Conservation (phyloP, 106 monocot genomes). For the Apostasia ramifera region DNA sequence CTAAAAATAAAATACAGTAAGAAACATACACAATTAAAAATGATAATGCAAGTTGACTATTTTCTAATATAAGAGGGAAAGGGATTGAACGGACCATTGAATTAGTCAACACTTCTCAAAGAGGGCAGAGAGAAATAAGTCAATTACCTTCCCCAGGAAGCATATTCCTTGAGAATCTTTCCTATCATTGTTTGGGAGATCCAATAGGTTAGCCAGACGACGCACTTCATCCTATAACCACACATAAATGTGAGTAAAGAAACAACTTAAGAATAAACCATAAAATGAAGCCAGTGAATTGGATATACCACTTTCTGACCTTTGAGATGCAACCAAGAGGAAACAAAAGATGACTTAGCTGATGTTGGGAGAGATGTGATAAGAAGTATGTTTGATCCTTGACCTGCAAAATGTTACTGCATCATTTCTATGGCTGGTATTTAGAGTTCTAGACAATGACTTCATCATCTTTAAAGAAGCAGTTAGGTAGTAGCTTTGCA, state of each 20-base stretch:
- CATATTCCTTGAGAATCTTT: slow-evolving; percentile 99
- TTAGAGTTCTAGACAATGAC: too few species aligned
- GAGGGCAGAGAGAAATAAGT: neutral
- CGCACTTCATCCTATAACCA: slow-evolving; percentile 78
- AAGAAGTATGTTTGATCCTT: slow-evolving; percentile 99
- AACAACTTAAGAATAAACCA: neutral
- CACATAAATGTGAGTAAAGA: neutral
- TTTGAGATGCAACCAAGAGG: slow-evolving; percentile 89
- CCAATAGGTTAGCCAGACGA: slow-evolving; percentile 54
- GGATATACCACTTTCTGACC: slow-evolving; percentile 22
- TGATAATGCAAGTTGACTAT: too few species aligned
- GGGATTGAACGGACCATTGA: too few species aligned
- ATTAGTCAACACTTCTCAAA: too few species aligned
- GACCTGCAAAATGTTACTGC: slow-evolving; percentile 42
- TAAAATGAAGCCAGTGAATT: neutral
- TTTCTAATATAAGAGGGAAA: too few species aligned
- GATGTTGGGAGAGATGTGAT: slow-evolving; percentile 85
- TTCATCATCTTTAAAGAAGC: too few species aligned
- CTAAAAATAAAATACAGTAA: too few species aligned
- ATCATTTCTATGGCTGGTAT: too few species aligned
- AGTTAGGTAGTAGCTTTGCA: too few species aligned
- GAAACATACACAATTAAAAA: too few species aligned
- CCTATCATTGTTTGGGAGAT: slow-evolving; percentile 84
- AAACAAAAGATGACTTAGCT: slow-evolving; percentile 82
- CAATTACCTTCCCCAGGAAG: slow-evolving; percentile 86